phyloP scores from a whole-genome alignment of 805 yeast genomes.

The Schizosaccharomyces lindneri region DNA sequence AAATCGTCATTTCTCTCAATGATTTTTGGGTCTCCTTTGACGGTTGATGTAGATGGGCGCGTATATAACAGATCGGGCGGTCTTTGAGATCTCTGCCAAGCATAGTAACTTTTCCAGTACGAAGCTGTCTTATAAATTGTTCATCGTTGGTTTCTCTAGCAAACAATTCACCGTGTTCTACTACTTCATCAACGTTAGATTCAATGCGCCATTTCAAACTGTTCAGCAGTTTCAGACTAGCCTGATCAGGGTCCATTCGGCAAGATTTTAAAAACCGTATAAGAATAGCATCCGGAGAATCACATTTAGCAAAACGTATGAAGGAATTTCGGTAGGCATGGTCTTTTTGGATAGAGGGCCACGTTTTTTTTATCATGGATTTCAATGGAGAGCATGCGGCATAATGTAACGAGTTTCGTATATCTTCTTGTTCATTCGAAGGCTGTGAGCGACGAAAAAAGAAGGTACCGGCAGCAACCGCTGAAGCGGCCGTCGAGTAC shows the following conservation, averaged over 20 bases:
- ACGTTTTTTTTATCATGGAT: background rate
- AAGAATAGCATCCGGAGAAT: slow-evolving; percentile 61
- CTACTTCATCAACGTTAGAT: slow-evolving; percentile 32
- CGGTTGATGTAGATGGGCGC: slow-evolving; percentile 54
- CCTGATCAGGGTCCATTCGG: slow-evolving; percentile 62
- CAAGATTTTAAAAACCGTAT: slow-evolving; percentile 81
- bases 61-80: slow-evolving; percentile 60
- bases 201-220: slow-evolving; percentile 75
- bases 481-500: slow-evolving; percentile 5
- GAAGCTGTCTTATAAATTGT: slow-evolving; percentile 27
- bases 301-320: slow-evolving; percentile 43
- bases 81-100: slow-evolving; percentile 48
- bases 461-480: slow-evolving; percentile 5
- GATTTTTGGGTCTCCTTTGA: slow-evolving; percentile 44
- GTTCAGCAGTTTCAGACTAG: slow-evolving; percentile 56
- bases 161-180: slow-evolving; percentile 49
- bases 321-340: slow-evolving; percentile 23
- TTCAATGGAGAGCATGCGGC: background rate
- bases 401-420: too few species aligned
- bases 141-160: slow-evolving; percentile 23
- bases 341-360: background rate
- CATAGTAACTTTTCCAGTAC: slow-evolving; percentile 44
- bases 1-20: slow-evolving; percentile 47
- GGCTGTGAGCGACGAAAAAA: background rate
- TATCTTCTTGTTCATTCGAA: slow-evolving; percentile 1